These are phyloP conservation scores for Albizia julibrissin DNA, from an alignment of 306 rosid genomes.

Conservation along the genomic window DNA sequence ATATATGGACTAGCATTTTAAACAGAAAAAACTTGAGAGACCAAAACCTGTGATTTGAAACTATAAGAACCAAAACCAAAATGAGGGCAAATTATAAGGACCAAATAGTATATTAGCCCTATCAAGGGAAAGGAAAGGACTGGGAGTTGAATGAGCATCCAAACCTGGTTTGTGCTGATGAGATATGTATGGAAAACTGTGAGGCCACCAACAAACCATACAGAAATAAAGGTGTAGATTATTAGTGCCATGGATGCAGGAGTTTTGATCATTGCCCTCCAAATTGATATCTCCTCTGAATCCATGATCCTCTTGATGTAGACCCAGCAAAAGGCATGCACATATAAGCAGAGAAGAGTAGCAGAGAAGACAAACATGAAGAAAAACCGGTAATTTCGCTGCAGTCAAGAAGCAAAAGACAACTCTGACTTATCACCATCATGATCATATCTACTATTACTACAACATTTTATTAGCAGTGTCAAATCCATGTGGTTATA, in stretches of 20 bases:
- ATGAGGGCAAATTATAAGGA: too few relatives aligned
- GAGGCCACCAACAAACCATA: slow-evolving; percentile 82
- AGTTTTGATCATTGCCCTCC: slow-evolving; percentile 69
- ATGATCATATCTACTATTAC: slow-evolving; percentile 22
- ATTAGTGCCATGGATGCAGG: slow-evolving; percentile 66
- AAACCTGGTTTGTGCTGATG: slow-evolving; percentile 74
- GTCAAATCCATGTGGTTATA: neutral
- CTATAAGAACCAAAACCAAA: too few relatives aligned
- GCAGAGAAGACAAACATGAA: slow-evolving; percentile 59
- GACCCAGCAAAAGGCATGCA: slow-evolving; percentile 80
- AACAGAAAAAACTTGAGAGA: too few relatives aligned
- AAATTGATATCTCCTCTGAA: slow-evolving; percentile 49
- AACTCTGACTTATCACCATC: slow-evolving; percentile 20
- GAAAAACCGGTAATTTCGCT: slow-evolving; percentile 79
- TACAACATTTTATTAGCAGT: neutral
- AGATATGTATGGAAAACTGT: slow-evolving; percentile 68
- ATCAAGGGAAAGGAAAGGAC: slow-evolving; percentile 2
- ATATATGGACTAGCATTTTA: too few relatives aligned
- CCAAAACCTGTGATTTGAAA: too few relatives aligned
- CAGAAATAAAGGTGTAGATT: slow-evolving; percentile 49
- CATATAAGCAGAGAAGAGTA: slow-evolving; percentile 65
- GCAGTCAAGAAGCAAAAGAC: slow-evolving; percentile 33
- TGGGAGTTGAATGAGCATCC: slow-evolving; percentile 12
- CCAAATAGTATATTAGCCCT: too few relatives aligned
- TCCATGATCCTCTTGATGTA: slow-evolving; percentile 57